Base-by-base conservation (phyloP, 306 rosid species). In the Ochetophila trinervis region DNA sequence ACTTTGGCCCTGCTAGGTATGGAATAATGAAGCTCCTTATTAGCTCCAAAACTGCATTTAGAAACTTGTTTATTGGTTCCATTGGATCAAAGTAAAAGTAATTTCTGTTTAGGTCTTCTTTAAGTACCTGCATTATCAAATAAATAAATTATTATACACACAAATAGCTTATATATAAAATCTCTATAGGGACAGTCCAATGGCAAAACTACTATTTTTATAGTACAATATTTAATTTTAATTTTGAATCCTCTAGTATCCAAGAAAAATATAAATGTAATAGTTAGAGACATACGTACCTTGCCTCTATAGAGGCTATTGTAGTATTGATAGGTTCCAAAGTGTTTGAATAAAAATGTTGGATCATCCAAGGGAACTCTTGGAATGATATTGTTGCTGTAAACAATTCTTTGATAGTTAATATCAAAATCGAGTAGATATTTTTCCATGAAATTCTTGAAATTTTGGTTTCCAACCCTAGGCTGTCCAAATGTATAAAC, bases 401-500 rank as follows among this genome's bases (percentile, higher is more conserved):
- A 87, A 21, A 90, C 95, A 61, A 87, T 78, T 70, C 97, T 74
- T 23, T 76, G 79, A 74, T 87, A 87, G 13, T 2, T 65, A 0
- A 88, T 59, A 0, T 63, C 16, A 71, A 78, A 63, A 9, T 78
- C 69, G 34, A 24, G 62, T 74, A 90, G 49, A 4, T 75, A 48
- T 14, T 70, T 22, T 8, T 54, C 75, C 97, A 87, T 90, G 69
- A 57, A 87, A 0, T 35, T 6, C 10, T 81, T 81, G 50, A 80
- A 87, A 1, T n/a, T 40, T 19, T 47, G 53, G 50, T 90, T 80
- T 56, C 97, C 95, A 19, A 90, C 87, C 51, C 95, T 82, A 2
- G 97, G 97, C 62, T 90, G 95, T 30, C 97, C 95, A 73, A 81
- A 90, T 0, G 95, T 90, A 74, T 85, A 85, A 34, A 87, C 77